Evolutionary conservation across 495 filamentous ascomycete genomes (phyloP), one percentile per base, ranked within the genome.

Genomic region (Collariella sp.): DNA sequence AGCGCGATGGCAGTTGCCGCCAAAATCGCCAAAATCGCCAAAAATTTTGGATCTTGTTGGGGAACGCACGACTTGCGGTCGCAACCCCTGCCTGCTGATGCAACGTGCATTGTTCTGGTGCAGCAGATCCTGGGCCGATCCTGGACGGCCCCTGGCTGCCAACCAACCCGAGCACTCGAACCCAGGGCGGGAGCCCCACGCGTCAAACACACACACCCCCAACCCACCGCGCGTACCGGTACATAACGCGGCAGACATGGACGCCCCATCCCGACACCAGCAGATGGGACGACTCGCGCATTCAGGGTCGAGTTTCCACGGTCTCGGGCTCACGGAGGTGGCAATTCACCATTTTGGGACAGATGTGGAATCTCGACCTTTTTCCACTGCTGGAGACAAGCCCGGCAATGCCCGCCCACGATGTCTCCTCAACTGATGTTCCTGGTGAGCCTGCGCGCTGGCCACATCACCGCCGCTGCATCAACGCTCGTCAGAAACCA

Each of bases 21-120:
- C 35, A 31, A 31, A 31, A 16, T 55, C 54, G 58, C 62, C n/a
- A n/a, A n/a, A n/a, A n/a, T 59, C 61, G 63, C 63, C 61, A 64
- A 62, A 62, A 57, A 56, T 60, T 61, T 62, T 52, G 59, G 61
- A 52, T 68, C 62, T 67, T 70, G 65, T 68, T 70, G 65, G 67
- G 67, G 67, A 62, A 65, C 52, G 55, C 48, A 59, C 48, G 50
- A 58, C 61, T 43, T 50, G 40, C 41, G 46, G 29, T 39, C 54
- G 24, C 48, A 44, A 52, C 57, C 63, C 65, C 62, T 67, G 62
- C 61, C 57, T 46, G 40, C 53, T 42, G 46, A 57, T 47, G 31
- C 31, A 39, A 54, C 7, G 55, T 20, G 52, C 55, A 56, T 52
- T 36, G 57, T 46, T 45, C 39, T 18, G 43, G 61, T 61, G 50